A percentile compares a stretch with the other conserved stretches of the same genome.
Evolutionary conservation across 805 yeast genomes (phyloP).

Genomic region (Ogataea nonfermentans): DNA sequence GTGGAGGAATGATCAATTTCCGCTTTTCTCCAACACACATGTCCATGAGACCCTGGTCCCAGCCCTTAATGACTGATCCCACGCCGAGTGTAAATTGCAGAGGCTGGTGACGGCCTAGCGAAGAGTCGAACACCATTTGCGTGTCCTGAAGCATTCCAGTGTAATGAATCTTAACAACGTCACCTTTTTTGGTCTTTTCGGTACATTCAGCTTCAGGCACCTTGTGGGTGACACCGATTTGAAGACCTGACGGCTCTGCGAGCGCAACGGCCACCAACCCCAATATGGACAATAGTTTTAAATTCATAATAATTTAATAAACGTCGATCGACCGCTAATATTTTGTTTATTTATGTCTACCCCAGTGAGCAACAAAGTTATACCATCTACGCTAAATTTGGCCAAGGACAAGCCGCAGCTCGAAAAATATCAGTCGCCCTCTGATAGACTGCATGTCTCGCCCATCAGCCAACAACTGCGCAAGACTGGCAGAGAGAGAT

Average conservation of each 20-base stretch:
- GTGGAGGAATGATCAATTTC: constrained; percentile 73
- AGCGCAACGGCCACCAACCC: constrained; percentile 1
- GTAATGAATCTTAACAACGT: constrained; percentile 72
- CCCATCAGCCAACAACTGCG: constrained; percentile 21
- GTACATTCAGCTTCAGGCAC: constrained; percentile 53
- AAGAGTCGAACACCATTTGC: constrained; percentile 70
- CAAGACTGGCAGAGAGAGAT: constrained; percentile 1
- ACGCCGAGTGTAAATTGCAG: constrained; percentile 69
- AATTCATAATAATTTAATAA: constrained; percentile 1
- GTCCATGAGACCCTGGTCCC: constrained; percentile 82
- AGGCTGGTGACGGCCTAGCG: constrained; percentile 63
- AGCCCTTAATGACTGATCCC: constrained; percentile 82
- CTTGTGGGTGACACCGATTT: constrained; percentile 44
- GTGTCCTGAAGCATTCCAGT: constrained; percentile 65
- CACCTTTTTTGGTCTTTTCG: constrained; percentile 61
- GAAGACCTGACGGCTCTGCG: constrained; percentile 11
- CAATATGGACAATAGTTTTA: constrained; percentile 3
- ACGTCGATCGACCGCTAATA: constrained; percentile 8
- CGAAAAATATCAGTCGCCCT: constrained; percentile 18
- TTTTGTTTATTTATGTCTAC: constrained; percentile 1
- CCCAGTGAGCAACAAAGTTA: constrained; percentile 9
- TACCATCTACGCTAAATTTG: background rate
- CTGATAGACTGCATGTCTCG: constrained; percentile 17
- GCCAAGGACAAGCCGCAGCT: background rate
- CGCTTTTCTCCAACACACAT: constrained; percentile 92